These are phyloP conservation scores for Naematelia aurantialba DNA, from an alignment of 768 basidiomycete species.

Conservation along the genomic window DNA sequence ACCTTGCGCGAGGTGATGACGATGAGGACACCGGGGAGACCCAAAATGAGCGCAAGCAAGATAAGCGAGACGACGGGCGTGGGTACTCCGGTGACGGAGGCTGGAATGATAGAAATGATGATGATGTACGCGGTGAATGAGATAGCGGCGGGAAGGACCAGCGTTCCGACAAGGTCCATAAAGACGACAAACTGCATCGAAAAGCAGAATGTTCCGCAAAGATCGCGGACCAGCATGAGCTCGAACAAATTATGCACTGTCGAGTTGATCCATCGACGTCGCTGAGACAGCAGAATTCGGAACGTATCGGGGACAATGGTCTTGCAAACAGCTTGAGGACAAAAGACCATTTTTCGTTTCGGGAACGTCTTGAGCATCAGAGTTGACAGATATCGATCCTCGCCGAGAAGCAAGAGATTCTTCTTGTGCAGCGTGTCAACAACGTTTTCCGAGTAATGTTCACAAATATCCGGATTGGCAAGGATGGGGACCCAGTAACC, in stretches of 20 bases:
- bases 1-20: constrained; percentile 92
- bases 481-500: constrained; percentile 99
- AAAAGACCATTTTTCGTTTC: constrained; percentile 98
- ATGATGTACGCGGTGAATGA: constrained; percentile 93
- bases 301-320: constrained; percentile 97
- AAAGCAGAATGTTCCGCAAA: constrained; percentile 99
- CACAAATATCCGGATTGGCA: constrained; percentile 96
- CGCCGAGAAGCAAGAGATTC: constrained; percentile 91
- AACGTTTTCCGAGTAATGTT: constrained; percentile 98
- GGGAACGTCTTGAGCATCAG: constrained; percentile 99
- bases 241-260: constrained; percentile 98
- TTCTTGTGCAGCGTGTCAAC: constrained; percentile 99
- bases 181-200: constrained; percentile 99
- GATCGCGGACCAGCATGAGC: constrained; percentile 85
- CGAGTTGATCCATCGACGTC: constrained; percentile 99
- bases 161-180: constrained; percentile 95
- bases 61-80: constrained; percentile 79
- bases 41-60: constrained; percentile 87
- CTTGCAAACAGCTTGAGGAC: constrained; percentile 98
- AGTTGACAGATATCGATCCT: constrained; percentile 98
- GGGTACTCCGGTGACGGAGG: constrained; percentile 54
- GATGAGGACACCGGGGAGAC: constrained; percentile 91
- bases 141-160: constrained; percentile 95
- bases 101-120: constrained; percentile 78
- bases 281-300: constrained; percentile 85